Conservation (phyloP, 768 basidiomycete genomes). For the Amanita muscaria region DNA sequence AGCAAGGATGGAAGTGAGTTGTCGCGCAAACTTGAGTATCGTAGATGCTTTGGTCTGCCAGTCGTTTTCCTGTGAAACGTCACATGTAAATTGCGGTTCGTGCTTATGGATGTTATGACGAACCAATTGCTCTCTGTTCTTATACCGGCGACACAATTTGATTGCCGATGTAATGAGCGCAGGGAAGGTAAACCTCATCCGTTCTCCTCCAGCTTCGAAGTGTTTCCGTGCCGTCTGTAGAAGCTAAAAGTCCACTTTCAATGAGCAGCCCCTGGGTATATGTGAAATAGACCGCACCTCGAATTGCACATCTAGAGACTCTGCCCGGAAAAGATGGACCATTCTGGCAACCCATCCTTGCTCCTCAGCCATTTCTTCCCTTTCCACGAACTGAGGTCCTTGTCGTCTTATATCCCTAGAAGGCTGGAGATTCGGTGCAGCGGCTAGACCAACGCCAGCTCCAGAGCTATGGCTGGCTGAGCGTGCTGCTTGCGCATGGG, state of each 20-base stretch:
- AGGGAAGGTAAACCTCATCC: conserved; percentile 96
- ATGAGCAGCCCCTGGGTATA: not conserved
- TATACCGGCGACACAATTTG: conserved; percentile 88
- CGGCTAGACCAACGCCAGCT: conserved; percentile 9
- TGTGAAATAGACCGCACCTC: conserved; percentile 50
- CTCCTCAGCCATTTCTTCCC: conserved; percentile 93
- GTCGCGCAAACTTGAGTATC: conserved; percentile 91
- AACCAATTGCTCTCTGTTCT: conserved; percentile 67
- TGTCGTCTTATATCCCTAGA: conserved; percentile 44
- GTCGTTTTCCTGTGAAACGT: conserved; percentile 55
- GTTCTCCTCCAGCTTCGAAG: conserved; percentile 86
- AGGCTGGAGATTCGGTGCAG: conserved; percentile 25
- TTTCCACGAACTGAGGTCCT: conserved; percentile 55
- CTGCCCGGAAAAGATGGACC: conserved; percentile 90
- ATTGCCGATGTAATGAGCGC: conserved; percentile 91
- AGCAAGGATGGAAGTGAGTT: conserved; percentile 86
- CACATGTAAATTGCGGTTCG: not conserved
- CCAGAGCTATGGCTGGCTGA: too few relatives aligned
- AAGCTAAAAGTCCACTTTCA: conserved; percentile 38
- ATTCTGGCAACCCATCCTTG: conserved; percentile 98
- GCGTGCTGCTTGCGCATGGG: not conserved
- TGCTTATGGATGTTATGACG: conserved; percentile 12
- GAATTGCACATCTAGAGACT: conserved; percentile 82
- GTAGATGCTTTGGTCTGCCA: conserved; percentile 82
- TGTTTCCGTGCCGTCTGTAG: conserved; percentile 86